These are phyloP conservation scores for Solanum aculeatissimum DNA, from an alignment of 305 asterid genomes.

Conservation along the genomic window DNA sequence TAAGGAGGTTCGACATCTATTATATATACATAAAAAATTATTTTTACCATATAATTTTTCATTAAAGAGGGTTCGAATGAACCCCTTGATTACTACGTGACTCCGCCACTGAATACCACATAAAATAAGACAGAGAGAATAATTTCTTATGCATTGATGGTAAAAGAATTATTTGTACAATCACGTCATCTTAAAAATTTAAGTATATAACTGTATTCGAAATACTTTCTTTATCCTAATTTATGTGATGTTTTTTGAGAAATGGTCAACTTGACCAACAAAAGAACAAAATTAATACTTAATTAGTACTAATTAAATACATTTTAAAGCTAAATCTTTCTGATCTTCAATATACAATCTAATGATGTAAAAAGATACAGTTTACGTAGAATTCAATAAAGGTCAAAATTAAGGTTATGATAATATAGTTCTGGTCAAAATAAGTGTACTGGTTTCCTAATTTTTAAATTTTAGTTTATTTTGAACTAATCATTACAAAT, in stretches of 20 bases:
- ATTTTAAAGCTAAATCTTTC: background rate
- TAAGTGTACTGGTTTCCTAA: background rate
- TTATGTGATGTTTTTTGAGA: background rate
- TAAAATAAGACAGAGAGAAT: no score
- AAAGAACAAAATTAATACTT: background rate
- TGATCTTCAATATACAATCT: background rate
- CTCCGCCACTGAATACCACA: no score
- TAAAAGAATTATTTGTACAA: background rate
- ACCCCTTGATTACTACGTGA: no score
- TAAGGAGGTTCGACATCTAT: no score
- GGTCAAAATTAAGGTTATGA: background rate
- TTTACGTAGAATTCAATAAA: background rate
- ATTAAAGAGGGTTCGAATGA: no score
- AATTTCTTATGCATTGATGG: background rate
- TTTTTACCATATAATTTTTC: no score
- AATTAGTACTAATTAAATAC: background rate
- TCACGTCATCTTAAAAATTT: background rate
- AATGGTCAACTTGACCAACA: background rate
- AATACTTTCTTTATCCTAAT: accelerated
- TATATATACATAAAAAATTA: no score
- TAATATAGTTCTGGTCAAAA: background rate
- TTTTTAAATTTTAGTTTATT: background rate
- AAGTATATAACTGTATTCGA: background rate
- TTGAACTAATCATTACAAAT: conserved; percentile 13
- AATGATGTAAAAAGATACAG: background rate